phyloP scores from a whole-genome alignment of 129 eudicot species.

The Deinandra increscens region DNA sequence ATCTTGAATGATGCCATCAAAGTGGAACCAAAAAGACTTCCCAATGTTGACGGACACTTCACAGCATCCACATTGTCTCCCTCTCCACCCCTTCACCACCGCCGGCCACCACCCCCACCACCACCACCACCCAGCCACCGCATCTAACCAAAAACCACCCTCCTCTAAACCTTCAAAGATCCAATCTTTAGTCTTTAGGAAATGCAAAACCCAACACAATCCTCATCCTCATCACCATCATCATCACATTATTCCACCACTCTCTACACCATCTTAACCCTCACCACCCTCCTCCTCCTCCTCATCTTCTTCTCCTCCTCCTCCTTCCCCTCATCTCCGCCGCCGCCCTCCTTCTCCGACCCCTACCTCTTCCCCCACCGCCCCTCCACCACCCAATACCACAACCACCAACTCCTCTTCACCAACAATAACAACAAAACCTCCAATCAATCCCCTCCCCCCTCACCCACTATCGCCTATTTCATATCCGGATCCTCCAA shows the following conservation, averaged over 20 bases:
- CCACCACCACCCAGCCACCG: constrained; percentile 22
- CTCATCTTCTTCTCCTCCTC: constrained; percentile 35
- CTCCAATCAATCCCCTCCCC: constrained; percentile 39
- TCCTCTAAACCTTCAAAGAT: constrained; percentile 11
- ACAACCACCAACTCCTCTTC: constrained; percentile 45
- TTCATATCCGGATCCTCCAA: constrained; percentile 71
- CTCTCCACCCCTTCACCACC: constrained; percentile 16
- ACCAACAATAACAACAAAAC: constrained; percentile 23
- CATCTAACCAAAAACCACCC: constrained; percentile 3
- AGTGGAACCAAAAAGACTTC: constrained; percentile 4
- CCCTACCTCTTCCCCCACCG: constrained; percentile 55
- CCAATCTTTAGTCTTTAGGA: constrained; percentile 25
- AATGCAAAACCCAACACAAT: constrained; percentile 39
- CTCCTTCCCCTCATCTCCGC: constrained; percentile 31
- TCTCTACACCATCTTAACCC: constrained; percentile 31
- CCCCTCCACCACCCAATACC: constrained; percentile 41
- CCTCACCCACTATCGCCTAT: constrained; percentile 81
- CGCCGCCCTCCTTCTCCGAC: constrained; percentile 38
- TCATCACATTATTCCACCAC: too few relatives aligned
- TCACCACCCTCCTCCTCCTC: constrained; percentile 49
- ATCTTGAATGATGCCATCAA: constrained; percentile 2
- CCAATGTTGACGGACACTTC: constrained; percentile 36
- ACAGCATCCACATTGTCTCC: constrained; percentile 20
- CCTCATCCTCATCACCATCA: too few relatives aligned
- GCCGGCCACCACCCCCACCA: constrained; percentile 20